Conservation (phyloP, 352 stramenopile species). For the Phytopythium oedochilum region DNA sequence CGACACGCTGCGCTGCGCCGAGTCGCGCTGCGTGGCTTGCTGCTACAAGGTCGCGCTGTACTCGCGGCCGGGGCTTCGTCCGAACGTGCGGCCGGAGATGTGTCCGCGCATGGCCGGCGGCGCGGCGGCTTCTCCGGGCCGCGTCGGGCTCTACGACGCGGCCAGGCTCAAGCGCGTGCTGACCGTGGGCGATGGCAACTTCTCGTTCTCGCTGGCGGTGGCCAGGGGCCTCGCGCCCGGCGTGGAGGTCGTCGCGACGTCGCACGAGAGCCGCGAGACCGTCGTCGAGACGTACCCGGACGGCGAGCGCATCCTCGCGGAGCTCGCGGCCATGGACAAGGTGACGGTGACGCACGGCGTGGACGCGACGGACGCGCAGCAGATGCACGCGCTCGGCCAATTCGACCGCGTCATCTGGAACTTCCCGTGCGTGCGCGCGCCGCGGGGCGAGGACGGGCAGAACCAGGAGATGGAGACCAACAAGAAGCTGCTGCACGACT, state of each 20-base stretch:
- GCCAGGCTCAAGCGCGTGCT: slow-evolving; percentile 54
- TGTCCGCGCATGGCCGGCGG: slow-evolving; percentile 42
- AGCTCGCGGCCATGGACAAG: slow-evolving; percentile 59
- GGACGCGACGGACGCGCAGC: slow-evolving; percentile 84
- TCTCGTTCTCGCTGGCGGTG: slow-evolving; percentile 93
- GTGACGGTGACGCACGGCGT: slow-evolving; percentile 83
- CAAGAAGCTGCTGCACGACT: slow-evolving; percentile 87
- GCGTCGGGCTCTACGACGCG: slow-evolving; percentile 59
- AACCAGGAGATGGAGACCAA: slow-evolving; percentile 95
- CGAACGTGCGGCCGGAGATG: slow-evolving; percentile 76
- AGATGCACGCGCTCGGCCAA: slow-evolving; percentile 55
- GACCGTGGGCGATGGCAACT: slow-evolving; percentile 95
- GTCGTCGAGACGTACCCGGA: slow-evolving; percentile 90
- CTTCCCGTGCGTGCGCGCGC: slow-evolving; percentile 92
- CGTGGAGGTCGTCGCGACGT: slow-evolving; percentile 85
- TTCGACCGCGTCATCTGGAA: slow-evolving; percentile 97
- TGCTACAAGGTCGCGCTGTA: slow-evolving; percentile 87
- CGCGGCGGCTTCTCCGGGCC: slow-evolving; percentile 2
- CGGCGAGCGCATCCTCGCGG: slow-evolving; percentile 66
- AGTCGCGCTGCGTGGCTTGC: slow-evolving; percentile 77
- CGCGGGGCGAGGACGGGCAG: slow-evolving; percentile 93
- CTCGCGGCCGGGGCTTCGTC: slow-evolving; percentile 38
- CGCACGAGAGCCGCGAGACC: slow-evolving; percentile 87
- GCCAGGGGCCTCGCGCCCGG: slow-evolving; percentile 41
- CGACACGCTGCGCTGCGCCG: slow-evolving; percentile 65